A percentile compares a stretch with the other conserved stretches of the same genome.
These are phyloP conservation scores for Skeletonema marinoi DNA, from an alignment of 108 stramenopile species.

Conservation along the genomic window DNA sequence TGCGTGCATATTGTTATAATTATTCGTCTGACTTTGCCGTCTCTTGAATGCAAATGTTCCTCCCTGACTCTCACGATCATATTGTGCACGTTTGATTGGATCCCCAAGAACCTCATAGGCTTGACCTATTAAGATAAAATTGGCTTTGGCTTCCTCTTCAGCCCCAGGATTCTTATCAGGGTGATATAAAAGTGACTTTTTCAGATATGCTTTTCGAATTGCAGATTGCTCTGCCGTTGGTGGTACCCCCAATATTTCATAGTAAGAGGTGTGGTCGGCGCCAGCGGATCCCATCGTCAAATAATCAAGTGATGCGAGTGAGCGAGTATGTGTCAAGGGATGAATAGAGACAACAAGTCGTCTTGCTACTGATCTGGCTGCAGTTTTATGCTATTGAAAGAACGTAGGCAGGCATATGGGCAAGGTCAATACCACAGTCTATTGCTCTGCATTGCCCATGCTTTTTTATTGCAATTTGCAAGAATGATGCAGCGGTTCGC, in stretches of 20 bases:
- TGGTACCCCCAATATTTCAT: constrained; percentile 69
- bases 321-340: too few species aligned
- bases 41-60: not conserved
- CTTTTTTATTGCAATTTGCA: too few species aligned
- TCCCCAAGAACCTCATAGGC: constrained; percentile 84
- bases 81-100: constrained; percentile 44
- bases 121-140: constrained; percentile 79
- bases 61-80: constrained; percentile 61
- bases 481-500: too few species aligned
- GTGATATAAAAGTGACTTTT: constrained; percentile 58
- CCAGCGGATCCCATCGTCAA: too few species aligned
- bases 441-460: too few species aligned
- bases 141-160: constrained; percentile 58
- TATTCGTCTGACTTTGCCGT: not conserved
- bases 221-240: constrained; percentile 42
- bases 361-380: too few species aligned
- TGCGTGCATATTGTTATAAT: not conserved
- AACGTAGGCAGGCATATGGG: too few species aligned
- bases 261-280: constrained; percentile 20
- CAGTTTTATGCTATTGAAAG: too few species aligned
- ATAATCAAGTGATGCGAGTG: too few species aligned
- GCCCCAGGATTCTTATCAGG: constrained; percentile 85
- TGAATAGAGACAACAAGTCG: too few species aligned
- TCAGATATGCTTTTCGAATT: constrained; percentile 81
- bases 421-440: too few species aligned